Conservation (phyloP, 306 rosid species). For the Canavalia ensiformis region DNA sequence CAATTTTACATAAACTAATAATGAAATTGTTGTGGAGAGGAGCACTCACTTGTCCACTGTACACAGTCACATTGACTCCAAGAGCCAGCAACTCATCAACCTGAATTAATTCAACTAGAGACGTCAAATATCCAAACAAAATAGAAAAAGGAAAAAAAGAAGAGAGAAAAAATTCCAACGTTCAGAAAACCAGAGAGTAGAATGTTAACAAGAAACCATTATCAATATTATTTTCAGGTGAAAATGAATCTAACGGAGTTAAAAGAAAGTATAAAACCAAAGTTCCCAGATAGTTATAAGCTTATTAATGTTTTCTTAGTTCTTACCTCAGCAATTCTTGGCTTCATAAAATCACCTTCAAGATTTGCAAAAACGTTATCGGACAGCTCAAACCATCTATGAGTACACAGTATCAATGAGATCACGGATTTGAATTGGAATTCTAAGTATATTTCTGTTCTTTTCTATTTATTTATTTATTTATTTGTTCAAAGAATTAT, state of each 20-base stretch:
- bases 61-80: constrained; percentile 22
- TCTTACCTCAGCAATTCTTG: constrained; percentile 12
- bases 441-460: not conserved
- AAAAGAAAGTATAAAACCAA: not conserved
- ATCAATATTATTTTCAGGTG: not conserved
- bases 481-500: not conserved
- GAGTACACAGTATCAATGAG: not conserved
- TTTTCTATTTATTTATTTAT: not conserved
- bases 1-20: not conserved
- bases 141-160: not conserved
- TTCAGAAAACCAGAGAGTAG: not conserved
- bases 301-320: not conserved
- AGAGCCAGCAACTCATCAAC: constrained; percentile 12
- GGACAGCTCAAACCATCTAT: not conserved
- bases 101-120: not conserved
- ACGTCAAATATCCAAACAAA: not conserved
- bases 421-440: not conserved
- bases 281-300: not conserved
- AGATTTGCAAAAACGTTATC: constrained; percentile 12
- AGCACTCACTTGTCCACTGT: constrained; percentile 8
- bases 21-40: not conserved
- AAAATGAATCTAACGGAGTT: not conserved
- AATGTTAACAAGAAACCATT: not conserved
- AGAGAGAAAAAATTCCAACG: not conserved
- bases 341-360: constrained; percentile 15